These are phyloP conservation scores for Lasiosphaeris hirsuta DNA, from an alignment of 495 filamentous ascomycete species.

Conservation along the genomic window DNA sequence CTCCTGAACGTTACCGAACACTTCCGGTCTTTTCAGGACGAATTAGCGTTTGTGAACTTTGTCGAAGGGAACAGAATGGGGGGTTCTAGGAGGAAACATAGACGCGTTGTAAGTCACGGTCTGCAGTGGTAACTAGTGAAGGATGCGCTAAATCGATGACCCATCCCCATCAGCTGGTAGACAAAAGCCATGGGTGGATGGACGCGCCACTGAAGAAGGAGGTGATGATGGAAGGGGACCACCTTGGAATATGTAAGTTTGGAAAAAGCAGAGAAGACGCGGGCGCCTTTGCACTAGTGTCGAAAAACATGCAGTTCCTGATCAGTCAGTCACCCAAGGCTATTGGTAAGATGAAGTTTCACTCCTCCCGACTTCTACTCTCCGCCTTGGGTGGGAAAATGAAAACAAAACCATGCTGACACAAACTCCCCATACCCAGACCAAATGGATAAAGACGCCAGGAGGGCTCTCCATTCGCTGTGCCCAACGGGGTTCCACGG, in stretches of 20 bases:
- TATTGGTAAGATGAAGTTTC: too few species aligned
- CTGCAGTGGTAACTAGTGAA: too few species aligned
- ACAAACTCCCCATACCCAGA: too few species aligned
- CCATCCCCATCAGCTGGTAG: not conserved
- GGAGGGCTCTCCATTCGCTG: constrained; percentile 7
- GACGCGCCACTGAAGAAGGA: not conserved
- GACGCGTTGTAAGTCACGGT: constrained; percentile 1
- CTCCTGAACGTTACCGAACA: constrained; percentile 6
- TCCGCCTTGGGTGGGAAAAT: too few species aligned
- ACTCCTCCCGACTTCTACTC: too few species aligned
- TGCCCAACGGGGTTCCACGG: constrained; percentile 8
- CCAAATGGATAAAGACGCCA: too few species aligned
- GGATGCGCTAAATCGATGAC: too few species aligned
- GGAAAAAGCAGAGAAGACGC: too few species aligned
- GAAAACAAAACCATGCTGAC: too few species aligned
- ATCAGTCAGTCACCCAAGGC: too few species aligned
- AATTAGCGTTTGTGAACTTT: constrained; percentile 11
- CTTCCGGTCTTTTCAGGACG: constrained; percentile 9
- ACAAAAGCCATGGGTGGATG: not conserved
- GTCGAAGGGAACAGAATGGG: constrained; percentile 2
- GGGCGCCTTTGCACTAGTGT: too few species aligned
- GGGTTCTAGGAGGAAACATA: not conserved
- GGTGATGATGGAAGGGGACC: constrained; percentile 3
- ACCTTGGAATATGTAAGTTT: constrained; percentile 16
- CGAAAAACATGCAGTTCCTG: too few species aligned